A percentile compares a stretch with the other conserved stretches of the same genome.
Conservation (phyloP, 2,329 filamentous ascomycete species). For the Trichoderma gracile region DNA sequence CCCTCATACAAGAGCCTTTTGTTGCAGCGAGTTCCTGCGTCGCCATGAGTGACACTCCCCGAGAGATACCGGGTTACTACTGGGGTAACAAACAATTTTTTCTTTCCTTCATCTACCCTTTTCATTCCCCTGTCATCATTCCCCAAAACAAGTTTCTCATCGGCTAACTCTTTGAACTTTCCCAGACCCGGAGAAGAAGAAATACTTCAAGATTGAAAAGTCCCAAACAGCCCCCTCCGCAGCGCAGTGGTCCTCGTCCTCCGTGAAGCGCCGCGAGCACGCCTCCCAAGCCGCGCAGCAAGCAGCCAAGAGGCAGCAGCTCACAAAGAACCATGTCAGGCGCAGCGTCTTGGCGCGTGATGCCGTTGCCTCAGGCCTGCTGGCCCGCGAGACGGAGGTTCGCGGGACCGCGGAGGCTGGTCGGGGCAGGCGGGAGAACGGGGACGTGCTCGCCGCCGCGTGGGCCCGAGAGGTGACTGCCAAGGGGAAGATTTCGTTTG, state of each 20-base stretch:
- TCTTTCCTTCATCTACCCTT: neutral
- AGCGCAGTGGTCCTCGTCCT: conserved; percentile 57
- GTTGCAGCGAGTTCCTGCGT: too few relatives aligned
- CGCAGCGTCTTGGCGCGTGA: conserved; percentile 41
- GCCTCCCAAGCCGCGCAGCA: conserved; percentile 42
- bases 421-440: conserved; percentile 31
- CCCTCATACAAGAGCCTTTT: too few relatives aligned
- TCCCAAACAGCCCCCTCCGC: conserved; percentile 53
- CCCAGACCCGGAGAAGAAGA: conserved; percentile 57
- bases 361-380: conserved; percentile 34
- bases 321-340: conserved; percentile 43
- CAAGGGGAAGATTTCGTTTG: conserved; percentile 45
- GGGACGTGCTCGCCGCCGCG: conserved; percentile 36
- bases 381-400: conserved; percentile 35
- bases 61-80: conserved; percentile 55
- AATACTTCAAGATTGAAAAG: conserved; percentile 68
- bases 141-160: neutral
- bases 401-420: conserved; percentile 28
- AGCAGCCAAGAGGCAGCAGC: conserved; percentile 33
- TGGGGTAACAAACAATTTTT: conserved; percentile 44
- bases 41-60: conserved; percentile 33
- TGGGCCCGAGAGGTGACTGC: conserved; percentile 44
- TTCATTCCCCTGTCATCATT: neutral
- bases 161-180: neutral
- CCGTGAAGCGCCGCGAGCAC: conserved; percentile 57